Evolutionary conservation across 2,329 filamentous ascomycete genomes (phyloP).

Genomic region (Chaetomium sp.): DNA sequence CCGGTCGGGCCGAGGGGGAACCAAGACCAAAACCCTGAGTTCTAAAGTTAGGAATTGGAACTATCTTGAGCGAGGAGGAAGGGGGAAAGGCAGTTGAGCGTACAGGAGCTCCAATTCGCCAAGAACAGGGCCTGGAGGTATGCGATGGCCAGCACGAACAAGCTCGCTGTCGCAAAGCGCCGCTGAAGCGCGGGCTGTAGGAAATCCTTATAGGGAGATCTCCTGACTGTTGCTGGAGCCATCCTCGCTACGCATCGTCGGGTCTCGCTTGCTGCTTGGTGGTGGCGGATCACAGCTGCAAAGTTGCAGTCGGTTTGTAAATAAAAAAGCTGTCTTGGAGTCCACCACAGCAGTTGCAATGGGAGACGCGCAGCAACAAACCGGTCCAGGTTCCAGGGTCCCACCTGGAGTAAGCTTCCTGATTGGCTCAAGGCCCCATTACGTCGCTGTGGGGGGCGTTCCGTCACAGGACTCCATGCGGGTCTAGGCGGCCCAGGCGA

Average conservation of each 20-base stretch:
- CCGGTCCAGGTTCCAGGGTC: not conserved
- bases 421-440: slow-evolving; percentile 14
- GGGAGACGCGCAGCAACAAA: slow-evolving; percentile 5
- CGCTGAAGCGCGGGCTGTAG: slow-evolving; percentile 85
- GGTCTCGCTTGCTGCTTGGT: not conserved
- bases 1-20: slow-evolving; percentile 78
- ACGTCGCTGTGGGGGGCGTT: slow-evolving; percentile 23
- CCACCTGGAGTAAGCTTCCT: not conserved
- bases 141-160: slow-evolving; percentile 68
- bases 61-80: not conserved
- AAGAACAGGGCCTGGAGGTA: slow-evolving; percentile 73
- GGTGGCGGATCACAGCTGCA: slow-evolving; percentile 5
- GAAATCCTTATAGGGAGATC: slow-evolving; percentile 78
- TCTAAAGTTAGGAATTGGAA: not conserved
- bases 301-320: slow-evolving; percentile 13
- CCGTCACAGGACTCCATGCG: slow-evolving; percentile 10
- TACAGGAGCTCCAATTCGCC: slow-evolving; percentile 69
- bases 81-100: slow-evolving; percentile 39
- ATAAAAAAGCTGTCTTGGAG: slow-evolving; percentile 19
- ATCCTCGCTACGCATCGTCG: slow-evolving; percentile 53
- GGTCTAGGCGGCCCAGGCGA: slow-evolving; percentile 18
- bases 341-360: slow-evolving; percentile 8
- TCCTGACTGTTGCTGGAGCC: slow-evolving; percentile 58
- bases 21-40: slow-evolving; percentile 80
- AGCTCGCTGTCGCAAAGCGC: slow-evolving; percentile 78